Conservation (phyloP, 2,329 filamentous ascomycete species). For the Claviceps sorghi region DNA sequence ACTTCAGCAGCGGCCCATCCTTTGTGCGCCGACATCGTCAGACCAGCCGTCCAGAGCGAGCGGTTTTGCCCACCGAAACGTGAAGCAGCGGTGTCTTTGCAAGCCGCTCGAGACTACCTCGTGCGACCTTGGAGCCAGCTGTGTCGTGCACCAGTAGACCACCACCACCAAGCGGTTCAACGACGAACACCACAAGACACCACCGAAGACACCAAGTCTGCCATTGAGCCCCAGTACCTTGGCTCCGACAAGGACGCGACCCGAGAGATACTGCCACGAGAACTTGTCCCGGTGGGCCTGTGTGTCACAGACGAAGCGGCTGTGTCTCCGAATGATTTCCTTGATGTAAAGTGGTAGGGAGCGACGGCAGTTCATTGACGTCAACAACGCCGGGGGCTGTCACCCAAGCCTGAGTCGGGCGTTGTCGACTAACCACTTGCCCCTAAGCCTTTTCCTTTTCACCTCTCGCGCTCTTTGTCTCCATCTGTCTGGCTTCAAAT, state of each 20-base stretch:
- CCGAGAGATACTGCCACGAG: not conserved
- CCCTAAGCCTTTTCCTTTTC: not conserved
- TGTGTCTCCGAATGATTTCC: not conserved
- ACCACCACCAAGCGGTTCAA: not conserved
- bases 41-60: not conserved
- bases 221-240: not conserved
- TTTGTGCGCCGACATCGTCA: not conserved
- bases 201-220: not conserved
- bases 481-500: not conserved
- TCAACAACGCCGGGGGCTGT: not conserved
- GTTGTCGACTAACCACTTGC: not conserved
- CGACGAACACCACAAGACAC: not conserved
- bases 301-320: not conserved
- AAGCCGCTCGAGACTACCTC: not conserved
- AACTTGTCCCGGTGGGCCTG: not conserved
- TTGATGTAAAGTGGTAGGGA: not conserved
- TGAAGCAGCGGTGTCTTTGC: too few relatives aligned
- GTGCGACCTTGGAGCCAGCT: not conserved
- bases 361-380: not conserved
- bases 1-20: not conserved
- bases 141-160: not conserved
- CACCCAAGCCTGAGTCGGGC: not conserved
- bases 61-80: too few relatives aligned
- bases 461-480: not conserved
- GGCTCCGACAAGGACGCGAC: not conserved